phyloP scores from a whole-genome alignment of 805 yeast species.

The Ogataea sp. region DNA sequence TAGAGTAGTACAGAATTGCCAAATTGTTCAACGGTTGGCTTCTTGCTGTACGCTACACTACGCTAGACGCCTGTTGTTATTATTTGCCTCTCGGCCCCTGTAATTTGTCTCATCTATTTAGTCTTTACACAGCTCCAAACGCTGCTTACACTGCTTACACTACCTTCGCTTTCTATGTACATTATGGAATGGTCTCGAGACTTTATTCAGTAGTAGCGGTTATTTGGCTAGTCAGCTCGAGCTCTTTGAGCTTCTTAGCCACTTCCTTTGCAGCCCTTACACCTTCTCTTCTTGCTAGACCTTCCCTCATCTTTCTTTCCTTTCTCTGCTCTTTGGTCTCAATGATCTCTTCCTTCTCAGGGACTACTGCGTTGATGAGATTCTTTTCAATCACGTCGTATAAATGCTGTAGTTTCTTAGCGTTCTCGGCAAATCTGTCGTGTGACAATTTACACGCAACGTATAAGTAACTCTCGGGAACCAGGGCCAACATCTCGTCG shows the following conservation, averaged over 20 bases:
- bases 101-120: too few species aligned
- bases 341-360: neutral
- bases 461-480: conserved; percentile 41
- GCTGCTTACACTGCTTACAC: too few species aligned
- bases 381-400: conserved; percentile 32
- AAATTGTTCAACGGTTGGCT: too few species aligned
- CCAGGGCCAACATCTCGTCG: conserved; percentile 31
- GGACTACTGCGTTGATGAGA: conserved; percentile 6
- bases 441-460: conserved; percentile 45
- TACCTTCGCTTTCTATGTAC: too few species aligned
- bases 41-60: too few species aligned
- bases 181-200: too few species aligned
- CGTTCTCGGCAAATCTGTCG: conserved; percentile 63
- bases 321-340: conserved; percentile 56
- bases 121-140: too few species aligned
- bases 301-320: conserved; percentile 45
- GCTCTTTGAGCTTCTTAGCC: neutral
- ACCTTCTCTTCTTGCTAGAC: conserved; percentile 25
- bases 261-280: conserved; percentile 12
- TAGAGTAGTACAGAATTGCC: too few species aligned
- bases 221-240: neutral
- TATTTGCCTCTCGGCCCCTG: too few species aligned
- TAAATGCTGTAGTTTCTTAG: conserved; percentile 43
- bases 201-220: too few species aligned
- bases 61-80: too few species aligned